Evolutionary conservation across 2,329 filamentous ascomycete genomes (phyloP).

Genomic region (Aspergillus uvarum): DNA sequence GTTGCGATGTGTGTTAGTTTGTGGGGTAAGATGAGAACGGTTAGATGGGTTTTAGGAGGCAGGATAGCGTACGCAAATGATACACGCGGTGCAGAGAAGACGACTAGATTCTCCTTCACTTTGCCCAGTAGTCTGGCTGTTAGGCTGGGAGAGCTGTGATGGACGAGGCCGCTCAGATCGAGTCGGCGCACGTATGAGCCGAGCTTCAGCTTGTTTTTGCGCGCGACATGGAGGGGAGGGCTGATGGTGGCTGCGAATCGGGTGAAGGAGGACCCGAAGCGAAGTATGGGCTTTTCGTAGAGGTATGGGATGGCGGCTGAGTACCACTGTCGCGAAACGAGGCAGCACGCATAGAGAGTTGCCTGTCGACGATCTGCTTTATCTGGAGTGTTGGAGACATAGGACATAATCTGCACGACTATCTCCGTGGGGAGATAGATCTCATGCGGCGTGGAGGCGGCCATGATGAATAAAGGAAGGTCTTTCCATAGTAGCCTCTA

Average conservation of each 20-base stretch:
- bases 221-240: constrained; percentile 44
- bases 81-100: constrained; percentile 59
- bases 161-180: constrained; percentile 56
- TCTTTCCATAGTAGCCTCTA: not conserved
- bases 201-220: constrained; percentile 47
- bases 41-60: not conserved
- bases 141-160: constrained; percentile 58
- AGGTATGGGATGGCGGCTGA: constrained; percentile 51
- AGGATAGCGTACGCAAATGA: constrained; percentile 52
- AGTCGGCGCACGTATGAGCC: constrained; percentile 54
- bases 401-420: constrained; percentile 50
- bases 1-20: not conserved
- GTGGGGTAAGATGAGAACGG: not conserved
- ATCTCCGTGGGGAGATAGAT: constrained; percentile 56
- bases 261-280: constrained; percentile 51
- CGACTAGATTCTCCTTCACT: constrained; percentile 52
- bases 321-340: constrained; percentile 59
- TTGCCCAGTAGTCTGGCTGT: constrained; percentile 58
- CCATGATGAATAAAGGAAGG: constrained; percentile 16
- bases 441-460: constrained; percentile 19
- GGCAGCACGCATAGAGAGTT: constrained; percentile 53
- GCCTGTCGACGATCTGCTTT: constrained; percentile 41
- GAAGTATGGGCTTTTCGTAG: constrained; percentile 54
- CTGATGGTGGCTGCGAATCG: constrained; percentile 57
- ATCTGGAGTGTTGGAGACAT: constrained; percentile 35